phyloP scores from a whole-genome alignment of 164 flowering plant genomes.

The Echeveria elegans region DNA sequence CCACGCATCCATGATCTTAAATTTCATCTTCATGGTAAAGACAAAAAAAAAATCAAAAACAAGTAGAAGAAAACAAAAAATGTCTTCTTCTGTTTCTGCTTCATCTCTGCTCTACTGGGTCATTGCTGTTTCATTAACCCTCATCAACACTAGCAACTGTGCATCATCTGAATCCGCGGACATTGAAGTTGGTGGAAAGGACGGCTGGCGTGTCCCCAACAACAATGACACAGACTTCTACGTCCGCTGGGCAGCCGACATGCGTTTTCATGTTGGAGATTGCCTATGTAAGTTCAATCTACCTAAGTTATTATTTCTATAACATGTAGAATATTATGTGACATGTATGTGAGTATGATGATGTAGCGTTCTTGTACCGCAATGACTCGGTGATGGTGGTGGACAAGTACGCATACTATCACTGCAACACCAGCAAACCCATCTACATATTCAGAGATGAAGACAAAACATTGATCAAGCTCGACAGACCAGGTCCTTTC shows the following conservation, averaged over 20 bases:
- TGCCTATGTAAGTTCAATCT: not conserved
- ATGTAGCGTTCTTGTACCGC: conserved; percentile 29
- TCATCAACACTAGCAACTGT: not conserved
- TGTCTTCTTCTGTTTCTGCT: not conserved
- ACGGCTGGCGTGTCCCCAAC: conserved; percentile 3
- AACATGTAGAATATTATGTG: too few species aligned
- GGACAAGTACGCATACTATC: conserved; percentile 55
- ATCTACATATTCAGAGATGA: conserved; percentile 28
- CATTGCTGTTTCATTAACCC: not conserved
- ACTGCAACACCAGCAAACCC: conserved; percentile 43
- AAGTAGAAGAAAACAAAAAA: not conserved
- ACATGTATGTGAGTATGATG: not conserved
- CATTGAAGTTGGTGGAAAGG: not conserved
- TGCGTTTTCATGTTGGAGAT: conserved; percentile 7
- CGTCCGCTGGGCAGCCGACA: not conserved
- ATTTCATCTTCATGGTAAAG: too few species aligned
- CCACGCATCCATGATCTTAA: too few species aligned
- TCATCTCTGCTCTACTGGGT: not conserved
- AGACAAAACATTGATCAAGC: conserved; percentile 28
- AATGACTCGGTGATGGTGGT: conserved; percentile 61
- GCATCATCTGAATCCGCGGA: not conserved
- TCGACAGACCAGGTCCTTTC: conserved; percentile 35
- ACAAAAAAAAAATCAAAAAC: not conserved
- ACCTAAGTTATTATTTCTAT: not conserved
- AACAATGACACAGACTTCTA: conserved; percentile 3